Evolutionary conservation across 108 stramenopile genomes (phyloP).

Genomic region (Fragilaria radians): DNA sequence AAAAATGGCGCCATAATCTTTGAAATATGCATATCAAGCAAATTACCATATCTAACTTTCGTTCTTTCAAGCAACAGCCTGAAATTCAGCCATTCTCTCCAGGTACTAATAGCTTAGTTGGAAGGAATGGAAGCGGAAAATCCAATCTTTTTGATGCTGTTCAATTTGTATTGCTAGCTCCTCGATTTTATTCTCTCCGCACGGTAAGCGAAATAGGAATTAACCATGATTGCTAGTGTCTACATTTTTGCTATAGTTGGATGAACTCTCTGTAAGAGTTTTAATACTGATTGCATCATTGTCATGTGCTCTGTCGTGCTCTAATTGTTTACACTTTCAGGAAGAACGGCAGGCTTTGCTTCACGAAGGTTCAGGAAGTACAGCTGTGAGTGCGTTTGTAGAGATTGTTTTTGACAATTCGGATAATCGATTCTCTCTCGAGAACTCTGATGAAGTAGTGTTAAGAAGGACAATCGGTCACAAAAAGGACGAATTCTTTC

Average conservation of each 20-base stretch:
- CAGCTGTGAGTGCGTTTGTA: conserved; percentile 92
- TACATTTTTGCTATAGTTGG: too few species aligned
- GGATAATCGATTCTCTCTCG: conserved; percentile 86
- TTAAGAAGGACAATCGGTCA: conserved; percentile 94
- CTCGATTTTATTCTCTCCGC: conserved; percentile 84
- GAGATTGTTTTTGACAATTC: conserved; percentile 99
- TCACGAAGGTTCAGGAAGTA: conserved; percentile 86
- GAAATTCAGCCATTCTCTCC: conserved; percentile 95
- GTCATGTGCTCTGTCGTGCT: too few species aligned
- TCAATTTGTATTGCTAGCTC: conserved; percentile 91
- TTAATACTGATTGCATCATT: too few species aligned
- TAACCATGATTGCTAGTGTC: too few species aligned
- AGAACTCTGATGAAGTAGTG: conserved; percentile 93
- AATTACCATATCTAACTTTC: conserved; percentile 94
- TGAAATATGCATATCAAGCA: conserved; percentile 99
- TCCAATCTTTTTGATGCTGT: conserved; percentile 97
- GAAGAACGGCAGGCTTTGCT: conserved; percentile 87
- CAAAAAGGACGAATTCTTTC: conserved; percentile 99
- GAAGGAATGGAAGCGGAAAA: conserved; percentile 96
- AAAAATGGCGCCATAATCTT: too few species aligned
- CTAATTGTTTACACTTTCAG: too few species aligned
- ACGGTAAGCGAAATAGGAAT: too few species aligned
- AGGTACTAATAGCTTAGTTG: conserved; percentile 91
- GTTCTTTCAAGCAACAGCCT: conserved; percentile 89
- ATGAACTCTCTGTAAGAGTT: too few species aligned